A percentile compares a stretch with the other conserved stretches of the same genome.
Evolutionary conservation across 805 yeast species (phyloP).

Genomic region (Kluyveromyces nonfermentans): DNA sequence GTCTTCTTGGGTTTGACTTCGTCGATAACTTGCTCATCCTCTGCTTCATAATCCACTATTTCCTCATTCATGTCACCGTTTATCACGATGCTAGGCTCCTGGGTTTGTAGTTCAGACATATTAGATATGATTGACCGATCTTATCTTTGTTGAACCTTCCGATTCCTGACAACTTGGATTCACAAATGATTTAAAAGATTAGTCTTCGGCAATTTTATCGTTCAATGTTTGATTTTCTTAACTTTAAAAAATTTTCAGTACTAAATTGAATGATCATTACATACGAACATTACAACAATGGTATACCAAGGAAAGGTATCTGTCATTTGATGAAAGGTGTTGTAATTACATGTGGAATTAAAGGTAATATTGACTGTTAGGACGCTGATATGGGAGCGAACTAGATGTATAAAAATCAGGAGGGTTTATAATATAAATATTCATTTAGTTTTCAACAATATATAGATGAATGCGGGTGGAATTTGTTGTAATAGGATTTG

Average conservation of each 20-base stretch:
- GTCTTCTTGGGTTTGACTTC: constrained; percentile 48
- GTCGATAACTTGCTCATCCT: constrained; percentile 31
- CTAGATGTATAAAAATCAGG: no score
- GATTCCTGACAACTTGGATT: no score
- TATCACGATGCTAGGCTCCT: constrained; percentile 76
- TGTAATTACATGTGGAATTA: no score
- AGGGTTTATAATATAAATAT: no score
- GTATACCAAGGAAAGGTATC: no score
- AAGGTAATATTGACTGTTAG: no score
- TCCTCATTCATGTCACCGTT: constrained; percentile 49
- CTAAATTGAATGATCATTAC: not conserved
- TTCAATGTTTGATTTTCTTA: not conserved
- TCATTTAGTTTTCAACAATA: no score
- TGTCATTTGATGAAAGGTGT: no score
- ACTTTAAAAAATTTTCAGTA: constrained; percentile 1
- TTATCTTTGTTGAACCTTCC: not conserved
- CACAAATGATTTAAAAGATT: no score
- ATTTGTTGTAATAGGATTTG: no score
- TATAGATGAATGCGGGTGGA: no score
- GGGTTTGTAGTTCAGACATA: constrained; percentile 77
- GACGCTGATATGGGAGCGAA: no score
- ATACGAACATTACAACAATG: not conserved
- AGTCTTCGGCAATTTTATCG: not conserved
- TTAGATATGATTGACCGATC: not conserved
- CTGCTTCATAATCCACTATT: constrained; percentile 20